A percentile compares a stretch with the other conserved stretches of the same genome.
phyloP scores from a whole-genome alignment of 2,329 filamentous ascomycete species.

The Colletotrichum sp. region DNA sequence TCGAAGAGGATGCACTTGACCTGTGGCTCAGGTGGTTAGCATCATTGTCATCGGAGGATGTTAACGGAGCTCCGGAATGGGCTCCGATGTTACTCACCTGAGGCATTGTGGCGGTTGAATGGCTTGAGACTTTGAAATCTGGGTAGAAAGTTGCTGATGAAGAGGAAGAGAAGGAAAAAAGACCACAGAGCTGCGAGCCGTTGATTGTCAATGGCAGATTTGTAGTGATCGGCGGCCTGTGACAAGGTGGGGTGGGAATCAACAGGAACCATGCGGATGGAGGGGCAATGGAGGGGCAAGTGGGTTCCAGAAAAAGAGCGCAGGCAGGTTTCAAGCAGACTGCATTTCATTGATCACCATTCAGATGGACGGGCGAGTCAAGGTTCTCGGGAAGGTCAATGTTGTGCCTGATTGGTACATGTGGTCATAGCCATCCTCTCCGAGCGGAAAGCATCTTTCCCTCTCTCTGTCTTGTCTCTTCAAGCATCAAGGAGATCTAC shows the following conservation, averaged over 20 bases:
- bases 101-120: slow-evolving; percentile 33
- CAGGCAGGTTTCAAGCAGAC: slow-evolving; percentile 19
- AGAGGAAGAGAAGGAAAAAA: neutral
- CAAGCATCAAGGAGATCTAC: neutral
- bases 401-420: neutral
- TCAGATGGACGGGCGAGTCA: neutral
- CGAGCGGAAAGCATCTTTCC: neutral
- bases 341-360: neutral
- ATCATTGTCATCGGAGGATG: neutral
- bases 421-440: neutral
- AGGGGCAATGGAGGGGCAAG: slow-evolving; percentile 17
- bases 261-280: slow-evolving; percentile 13
- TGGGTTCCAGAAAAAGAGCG: slow-evolving; percentile 17
- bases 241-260: slow-evolving; percentile 4
- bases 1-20: slow-evolving; percentile 78
- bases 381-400: neutral
- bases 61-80: neutral
- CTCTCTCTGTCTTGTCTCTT: fast-evolving
- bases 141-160: neutral
- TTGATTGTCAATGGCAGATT: slow-evolving; percentile 8
- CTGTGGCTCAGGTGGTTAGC: slow-evolving; percentile 34
- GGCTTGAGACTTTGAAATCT: neutral
- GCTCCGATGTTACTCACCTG: slow-evolving; percentile 26
- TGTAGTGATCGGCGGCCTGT: slow-evolving; percentile 17
- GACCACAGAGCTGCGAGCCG: neutral